A percentile compares a stretch with the other conserved stretches of the same genome.
These are phyloP conservation scores for Filosporella fistucella DNA, from an alignment of 495 filamentous ascomycete genomes.

Conservation along the genomic window DNA sequence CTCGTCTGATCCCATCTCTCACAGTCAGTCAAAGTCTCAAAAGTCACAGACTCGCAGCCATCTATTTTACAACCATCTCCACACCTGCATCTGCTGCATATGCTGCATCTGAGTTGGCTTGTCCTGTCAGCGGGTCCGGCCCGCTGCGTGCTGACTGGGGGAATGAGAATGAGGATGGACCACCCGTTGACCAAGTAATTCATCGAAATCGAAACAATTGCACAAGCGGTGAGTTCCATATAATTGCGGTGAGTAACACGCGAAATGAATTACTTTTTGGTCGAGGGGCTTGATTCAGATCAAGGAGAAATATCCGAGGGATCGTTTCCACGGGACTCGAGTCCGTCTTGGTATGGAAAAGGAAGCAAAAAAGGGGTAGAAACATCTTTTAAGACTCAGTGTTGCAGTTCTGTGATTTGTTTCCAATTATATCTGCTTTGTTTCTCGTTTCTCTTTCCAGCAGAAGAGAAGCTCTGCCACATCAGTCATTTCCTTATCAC, in stretches of 20 bases:
- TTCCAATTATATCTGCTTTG: too few relatives aligned
- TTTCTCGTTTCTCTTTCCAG: too few relatives aligned
- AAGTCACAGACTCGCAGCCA: background rate
- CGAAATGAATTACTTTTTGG: too few relatives aligned
- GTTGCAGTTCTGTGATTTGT: too few relatives aligned
- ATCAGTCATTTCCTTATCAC: too few relatives aligned
- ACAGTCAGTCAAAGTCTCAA: background rate
- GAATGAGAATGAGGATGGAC: background rate
- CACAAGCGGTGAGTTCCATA: background rate
- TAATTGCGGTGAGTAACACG: background rate
- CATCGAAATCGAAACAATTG: background rate
- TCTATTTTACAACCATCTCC: background rate
- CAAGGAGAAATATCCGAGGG: background rate
- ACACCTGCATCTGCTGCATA: slow-evolving; percentile 8
- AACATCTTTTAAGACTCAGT: too few relatives aligned
- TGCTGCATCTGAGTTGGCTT: background rate
- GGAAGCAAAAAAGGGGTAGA: too few relatives aligned
- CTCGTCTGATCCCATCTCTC: background rate
- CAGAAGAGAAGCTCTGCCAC: too few relatives aligned
- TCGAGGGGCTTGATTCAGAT: too few relatives aligned
- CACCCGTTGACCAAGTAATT: too few relatives aligned
- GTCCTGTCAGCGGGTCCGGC: slow-evolving; percentile 5
- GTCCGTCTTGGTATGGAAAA: too few relatives aligned
- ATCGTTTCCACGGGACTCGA: background rate
- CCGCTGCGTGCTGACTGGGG: slow-evolving; percentile 13